Percentiles rank a stretch among this genome's conserved stretches.
Conservation (phyloP, 1,139 yeast species). For the Hansenula lynferdii region DNA sequence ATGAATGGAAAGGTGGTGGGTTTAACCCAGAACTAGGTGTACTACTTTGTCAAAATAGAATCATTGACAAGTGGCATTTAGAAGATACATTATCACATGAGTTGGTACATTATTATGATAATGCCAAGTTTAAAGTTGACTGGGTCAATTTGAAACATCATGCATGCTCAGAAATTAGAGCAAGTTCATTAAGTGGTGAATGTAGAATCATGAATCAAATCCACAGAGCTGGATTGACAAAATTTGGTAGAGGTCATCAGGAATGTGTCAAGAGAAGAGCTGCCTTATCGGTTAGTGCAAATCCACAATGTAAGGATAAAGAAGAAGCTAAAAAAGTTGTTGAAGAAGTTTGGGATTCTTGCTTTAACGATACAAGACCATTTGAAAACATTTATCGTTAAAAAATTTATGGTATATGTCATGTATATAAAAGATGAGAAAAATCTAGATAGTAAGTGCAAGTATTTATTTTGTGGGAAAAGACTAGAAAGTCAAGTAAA, state of each 20-base stretch:
- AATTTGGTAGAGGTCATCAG: slow-evolving; percentile 81
- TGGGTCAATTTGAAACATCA: slow-evolving; percentile 84
- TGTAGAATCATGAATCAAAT: slow-evolving; percentile 89
- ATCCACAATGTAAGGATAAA: slow-evolving; percentile 71
- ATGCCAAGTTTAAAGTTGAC: slow-evolving; percentile 80
- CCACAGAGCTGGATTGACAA: slow-evolving; percentile 53
- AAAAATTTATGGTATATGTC: slow-evolving; percentile 12
- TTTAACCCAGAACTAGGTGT: slow-evolving; percentile 89
- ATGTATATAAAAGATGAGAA: background rate
- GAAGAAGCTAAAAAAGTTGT: slow-evolving; percentile 79
- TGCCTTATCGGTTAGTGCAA: slow-evolving; percentile 72
- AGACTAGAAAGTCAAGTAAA: slow-evolving; percentile 67
- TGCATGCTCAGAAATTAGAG: slow-evolving; percentile 96
- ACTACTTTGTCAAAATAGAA: slow-evolving; percentile 79
- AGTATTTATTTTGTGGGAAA: background rate
- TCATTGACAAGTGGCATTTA: slow-evolving; percentile 71
- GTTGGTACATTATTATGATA: slow-evolving; percentile 89
- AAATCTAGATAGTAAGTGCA: background rate
- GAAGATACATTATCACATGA: slow-evolving; percentile 94
- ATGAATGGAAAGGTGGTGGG: slow-evolving; percentile 87
- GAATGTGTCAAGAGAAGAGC: slow-evolving; percentile 89
- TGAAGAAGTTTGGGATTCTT: slow-evolving; percentile 84
- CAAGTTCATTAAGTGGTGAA: slow-evolving; percentile 91
- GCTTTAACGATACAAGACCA: slow-evolving; percentile 94
- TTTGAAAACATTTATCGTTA: slow-evolving; percentile 83